Base-by-base conservation (phyloP, 768 basidiomycete species). In the Tulasnella sp. region DNA sequence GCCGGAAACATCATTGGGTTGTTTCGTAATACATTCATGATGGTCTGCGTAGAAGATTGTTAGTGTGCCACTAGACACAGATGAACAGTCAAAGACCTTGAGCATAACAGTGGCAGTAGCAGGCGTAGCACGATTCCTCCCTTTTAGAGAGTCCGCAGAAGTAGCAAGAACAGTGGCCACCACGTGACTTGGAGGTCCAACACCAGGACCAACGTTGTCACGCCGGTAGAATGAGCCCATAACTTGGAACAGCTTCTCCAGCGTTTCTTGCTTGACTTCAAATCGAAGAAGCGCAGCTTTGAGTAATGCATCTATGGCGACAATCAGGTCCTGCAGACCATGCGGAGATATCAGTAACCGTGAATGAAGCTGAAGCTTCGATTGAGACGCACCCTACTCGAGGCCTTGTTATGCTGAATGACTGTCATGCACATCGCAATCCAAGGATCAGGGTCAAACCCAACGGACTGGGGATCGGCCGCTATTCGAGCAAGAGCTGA, bases 241-340 rank as follows among this genome's bases (percentile, higher is more conserved):
- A 22, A 73, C 73, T 29, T 72, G 57, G 59, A 82, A 63, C 0
- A 82, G 63, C 4, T 67, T 68, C 6, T 65, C 66, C 20, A 83
- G 60, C 45, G 67, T 68, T 22, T 61, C 56, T 3, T 65, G 61
- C 7, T 66, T 65, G n/a, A 81, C 69, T 37, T 63, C 54, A 51
- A 77, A 70, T 47, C 79, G 71, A 32, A 67, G 67, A 44, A 82
- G 59, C 12, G 70, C 63, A 2, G 71, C 69, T 40, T 81, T 70
- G 19, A 86, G 64, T n/a, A 78, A 66, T 3, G 72, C 75, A 54
- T 83, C 81, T n/a, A 72, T 58, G 57, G 72, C 75, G 2, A 66
- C 57, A 9, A 84, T 59, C 41, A 87, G 61, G 33, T 81, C 80
- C 83, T 82, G 40, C 13, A 16, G 29, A 34, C 7, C 35, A 54